Percentiles rank a stretch among this genome's conserved stretches.
Evolutionary conservation across 768 basidiomycete species (phyloP).

Genomic region (Boletus eberwhitei): DNA sequence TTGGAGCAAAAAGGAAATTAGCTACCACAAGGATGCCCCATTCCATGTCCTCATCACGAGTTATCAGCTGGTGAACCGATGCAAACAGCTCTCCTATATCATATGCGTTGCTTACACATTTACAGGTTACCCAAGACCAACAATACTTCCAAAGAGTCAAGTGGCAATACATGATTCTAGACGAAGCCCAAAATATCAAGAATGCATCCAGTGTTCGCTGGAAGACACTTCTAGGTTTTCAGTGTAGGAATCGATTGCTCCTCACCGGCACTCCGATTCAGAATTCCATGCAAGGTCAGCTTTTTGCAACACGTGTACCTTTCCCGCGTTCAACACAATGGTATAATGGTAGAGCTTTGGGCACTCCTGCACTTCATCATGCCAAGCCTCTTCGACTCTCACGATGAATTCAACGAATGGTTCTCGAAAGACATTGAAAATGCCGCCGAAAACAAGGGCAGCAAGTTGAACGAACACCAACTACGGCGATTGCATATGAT

Average conservation of each 20-base stretch:
- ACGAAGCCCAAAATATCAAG: slow-evolving; percentile 99
- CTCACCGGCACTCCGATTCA: slow-evolving; percentile 98
- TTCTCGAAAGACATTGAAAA: slow-evolving; percentile 99
- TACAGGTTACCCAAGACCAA: slow-evolving; percentile 89
- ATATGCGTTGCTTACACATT: slow-evolving; percentile 2
- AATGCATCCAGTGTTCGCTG: slow-evolving; percentile 93
- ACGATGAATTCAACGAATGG: slow-evolving; percentile 99
- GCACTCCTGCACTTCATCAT: slow-evolving; percentile 99
- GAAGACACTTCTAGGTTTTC: slow-evolving; percentile 95
- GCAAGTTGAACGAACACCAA: slow-evolving; percentile 92
- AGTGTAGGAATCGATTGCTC: slow-evolving; percentile 91
- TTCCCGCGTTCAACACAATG: slow-evolving; percentile 3
- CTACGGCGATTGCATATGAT: slow-evolving; percentile 96
- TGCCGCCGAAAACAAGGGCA: slow-evolving; percentile 86
- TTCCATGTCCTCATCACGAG: slow-evolving; percentile 97
- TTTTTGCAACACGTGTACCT: background rate
- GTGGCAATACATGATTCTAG: slow-evolving; percentile 99
- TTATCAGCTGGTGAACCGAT: slow-evolving; percentile 77
- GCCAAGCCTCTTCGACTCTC: slow-evolving; percentile 98
- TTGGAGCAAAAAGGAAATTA: slow-evolving; percentile 97
- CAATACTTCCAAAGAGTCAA: slow-evolving; percentile 97
- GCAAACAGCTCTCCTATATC: background rate
- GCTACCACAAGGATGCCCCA: slow-evolving; percentile 90
- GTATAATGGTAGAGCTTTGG: slow-evolving; percentile 74
- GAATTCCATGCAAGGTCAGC: slow-evolving; percentile 96